Evolutionary conservation across 192 early-diverging fungal genomes (phyloP).

Genomic region (Tieghemiomyces parasiticus): DNA sequence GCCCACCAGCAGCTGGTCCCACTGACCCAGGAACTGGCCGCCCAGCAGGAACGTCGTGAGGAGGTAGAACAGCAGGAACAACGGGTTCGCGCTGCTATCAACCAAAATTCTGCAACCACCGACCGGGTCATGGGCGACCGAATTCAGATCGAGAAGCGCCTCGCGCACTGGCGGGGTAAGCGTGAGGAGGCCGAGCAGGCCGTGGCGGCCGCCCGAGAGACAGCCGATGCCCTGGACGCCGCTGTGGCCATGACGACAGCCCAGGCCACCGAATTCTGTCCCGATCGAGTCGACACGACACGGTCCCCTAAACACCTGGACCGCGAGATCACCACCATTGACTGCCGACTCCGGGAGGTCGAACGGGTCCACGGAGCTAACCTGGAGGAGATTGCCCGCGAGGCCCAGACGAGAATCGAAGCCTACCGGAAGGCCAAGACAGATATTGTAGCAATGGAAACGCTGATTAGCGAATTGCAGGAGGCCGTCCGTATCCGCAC

Average conservation of each 20-base stretch:
- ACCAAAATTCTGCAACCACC: conserved; percentile 17
- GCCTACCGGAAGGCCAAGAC: conserved; percentile 38
- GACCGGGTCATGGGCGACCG: conserved; percentile 14
- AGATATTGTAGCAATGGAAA: conserved; percentile 29
- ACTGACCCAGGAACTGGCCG: conserved; percentile 16
- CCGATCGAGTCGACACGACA: conserved; percentile 41
- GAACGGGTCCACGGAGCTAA: conserved; percentile 39
- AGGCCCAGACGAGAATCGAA: conserved; percentile 28
- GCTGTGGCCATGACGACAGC: conserved; percentile 26
- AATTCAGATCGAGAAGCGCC: conserved; percentile 22
- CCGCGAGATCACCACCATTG: conserved; percentile 35
- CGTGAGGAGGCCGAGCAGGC: conserved; percentile 19
- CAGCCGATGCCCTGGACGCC: conserved; percentile 16
- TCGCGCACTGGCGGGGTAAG: conserved; percentile 40
- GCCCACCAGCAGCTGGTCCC: conserved; percentile 24
- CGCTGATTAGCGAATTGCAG: conserved; percentile 34
- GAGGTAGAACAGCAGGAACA: conserved; percentile 22
- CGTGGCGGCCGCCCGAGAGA: conserved; percentile 13
- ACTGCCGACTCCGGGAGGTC: conserved; percentile 33
- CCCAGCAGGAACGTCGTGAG: conserved; percentile 24
- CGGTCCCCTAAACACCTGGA: conserved; percentile 34
- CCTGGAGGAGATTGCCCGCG: conserved; percentile 42
- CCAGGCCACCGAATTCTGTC: conserved; percentile 36
- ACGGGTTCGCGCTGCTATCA: conserved; percentile 16
- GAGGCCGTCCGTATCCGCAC: conserved; percentile 40